Evolutionary conservation across 768 basidiomycete species (phyloP).

Genomic region (Hygrophoropsis aurantiaca): DNA sequence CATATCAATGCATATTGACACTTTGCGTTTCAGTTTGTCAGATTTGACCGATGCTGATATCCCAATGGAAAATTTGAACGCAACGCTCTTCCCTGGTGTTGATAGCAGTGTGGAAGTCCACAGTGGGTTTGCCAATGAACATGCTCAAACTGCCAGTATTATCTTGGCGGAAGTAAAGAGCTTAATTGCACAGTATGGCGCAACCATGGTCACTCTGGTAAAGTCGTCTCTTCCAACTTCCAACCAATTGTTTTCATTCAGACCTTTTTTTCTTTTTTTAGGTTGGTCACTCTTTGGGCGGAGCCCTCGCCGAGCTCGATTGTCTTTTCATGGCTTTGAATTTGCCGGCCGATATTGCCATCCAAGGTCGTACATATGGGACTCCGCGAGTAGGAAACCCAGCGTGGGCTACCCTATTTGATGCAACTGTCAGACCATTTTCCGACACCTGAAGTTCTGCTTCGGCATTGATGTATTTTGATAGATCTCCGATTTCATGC

Average conservation of each 20-base stretch:
- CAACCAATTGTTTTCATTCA: background rate
- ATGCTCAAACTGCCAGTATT: conserved; percentile 43
- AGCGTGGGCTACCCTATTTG: conserved; percentile 28
- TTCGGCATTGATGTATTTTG: background rate
- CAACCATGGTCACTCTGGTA: conserved; percentile 43
- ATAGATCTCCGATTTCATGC: conserved; percentile 23
- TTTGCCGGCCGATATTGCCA: conserved; percentile 37
- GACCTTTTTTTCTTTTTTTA: background rate
- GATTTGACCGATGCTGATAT: conserved; percentile 51
- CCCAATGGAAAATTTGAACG: conserved; percentile 36
- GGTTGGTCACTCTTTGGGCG: conserved; percentile 55
- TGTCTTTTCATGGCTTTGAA: conserved; percentile 48
- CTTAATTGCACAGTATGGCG: conserved; percentile 36
- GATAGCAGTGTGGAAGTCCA: conserved; percentile 44
- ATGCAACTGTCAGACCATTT: conserved; percentile 17
- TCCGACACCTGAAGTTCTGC: background rate
- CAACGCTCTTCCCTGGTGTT: conserved; percentile 56
- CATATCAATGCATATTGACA: background rate
- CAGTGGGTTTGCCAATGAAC: conserved; percentile 52
- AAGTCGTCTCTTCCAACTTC: conserved; percentile 12
- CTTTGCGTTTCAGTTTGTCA: conserved; percentile 37
- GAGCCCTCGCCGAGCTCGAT: conserved; percentile 52
- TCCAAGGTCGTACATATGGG: conserved; percentile 32
- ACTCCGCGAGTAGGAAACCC: conserved; percentile 29
- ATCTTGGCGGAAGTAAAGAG: conserved; percentile 45